These are phyloP conservation scores for Lecanicillium sp. DNA, from an alignment of 2,329 filamentous ascomycete species.

Conservation along the genomic window DNA sequence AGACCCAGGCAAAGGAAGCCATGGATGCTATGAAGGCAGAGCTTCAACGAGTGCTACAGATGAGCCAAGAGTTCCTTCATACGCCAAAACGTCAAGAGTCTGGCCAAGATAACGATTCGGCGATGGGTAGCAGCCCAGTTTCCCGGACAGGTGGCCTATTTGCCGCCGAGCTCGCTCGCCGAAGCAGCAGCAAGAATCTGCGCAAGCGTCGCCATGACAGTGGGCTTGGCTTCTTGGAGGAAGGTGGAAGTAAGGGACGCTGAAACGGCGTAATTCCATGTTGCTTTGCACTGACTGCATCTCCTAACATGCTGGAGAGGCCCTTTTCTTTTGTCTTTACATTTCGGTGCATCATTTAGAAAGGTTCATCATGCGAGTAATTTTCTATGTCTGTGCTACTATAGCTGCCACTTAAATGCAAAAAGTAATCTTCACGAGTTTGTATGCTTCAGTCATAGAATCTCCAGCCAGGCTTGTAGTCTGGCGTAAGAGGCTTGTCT, in stretches of 20 bases:
- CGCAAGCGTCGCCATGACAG: conserved; percentile 41
- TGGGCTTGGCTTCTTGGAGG: conserved; percentile 46
- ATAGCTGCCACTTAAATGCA: too few relatives aligned
- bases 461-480: conserved; percentile 41
- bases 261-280: too few relatives aligned
- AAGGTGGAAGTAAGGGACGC: conserved; percentile 41
- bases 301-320: too few relatives aligned
- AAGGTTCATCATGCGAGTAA: neutral
- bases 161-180: conserved; percentile 20
- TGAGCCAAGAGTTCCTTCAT: conserved; percentile 37
- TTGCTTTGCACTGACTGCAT: too few relatives aligned
- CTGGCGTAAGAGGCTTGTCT: conserved; percentile 28
- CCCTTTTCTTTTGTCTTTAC: conserved; percentile 11
- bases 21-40: conserved; percentile 45
- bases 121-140: conserved; percentile 6
- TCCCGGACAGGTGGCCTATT: conserved; percentile 15
- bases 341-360: neutral
- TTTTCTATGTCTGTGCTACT: too few relatives aligned
- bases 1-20: conserved; percentile 30
- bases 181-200: conserved; percentile 26
- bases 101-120: neutral
- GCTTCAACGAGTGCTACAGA: conserved; percentile 38
- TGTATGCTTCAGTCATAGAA: conserved; percentile 40
- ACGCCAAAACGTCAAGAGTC: conserved; percentile 16
- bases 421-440: too few relatives aligned